Evolutionary conservation across 164 flowering plant genomes (phyloP).

Genomic region (Umbellularia californica): DNA sequence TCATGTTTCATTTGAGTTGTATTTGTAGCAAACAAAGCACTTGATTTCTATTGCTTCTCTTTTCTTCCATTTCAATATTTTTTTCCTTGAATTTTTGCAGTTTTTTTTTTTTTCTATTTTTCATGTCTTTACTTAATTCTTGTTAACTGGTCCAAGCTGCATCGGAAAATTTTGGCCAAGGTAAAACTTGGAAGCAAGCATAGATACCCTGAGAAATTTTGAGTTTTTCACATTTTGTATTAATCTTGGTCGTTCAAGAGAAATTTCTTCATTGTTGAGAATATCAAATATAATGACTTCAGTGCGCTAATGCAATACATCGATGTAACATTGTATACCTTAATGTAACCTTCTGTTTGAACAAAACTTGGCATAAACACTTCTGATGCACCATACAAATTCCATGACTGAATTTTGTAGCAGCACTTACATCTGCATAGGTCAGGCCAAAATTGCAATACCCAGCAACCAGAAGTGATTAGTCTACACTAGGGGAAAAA

Average conservation of each 20-base stretch:
- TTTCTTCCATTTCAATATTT: not conserved
- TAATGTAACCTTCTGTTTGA: not conserved
- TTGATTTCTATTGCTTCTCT: not conserved
- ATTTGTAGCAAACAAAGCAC: not conserved
- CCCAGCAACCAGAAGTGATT: no score
- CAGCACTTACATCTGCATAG: no score
- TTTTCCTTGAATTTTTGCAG: no score
- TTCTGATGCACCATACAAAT: no score
- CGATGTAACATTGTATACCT: not conserved
- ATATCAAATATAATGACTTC: not conserved
- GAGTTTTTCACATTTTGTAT: no score
- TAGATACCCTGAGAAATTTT: not conserved
- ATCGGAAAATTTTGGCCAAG: not conserved
- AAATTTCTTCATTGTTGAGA: not conserved
- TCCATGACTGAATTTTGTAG: no score
- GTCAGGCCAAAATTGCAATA: no score
- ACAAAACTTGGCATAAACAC: not conserved
- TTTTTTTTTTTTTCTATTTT: no score
- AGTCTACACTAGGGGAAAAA: no score
- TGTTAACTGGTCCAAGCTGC: not conserved
- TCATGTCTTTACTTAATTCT: not conserved
- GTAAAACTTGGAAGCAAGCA: not conserved
- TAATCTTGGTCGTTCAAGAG: not conserved
- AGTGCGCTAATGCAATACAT: not conserved
- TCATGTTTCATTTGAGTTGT: not conserved